Base-by-base conservation (phyloP, 1,284 basidiomycete species). In the Cronartium quercuum region DNA sequence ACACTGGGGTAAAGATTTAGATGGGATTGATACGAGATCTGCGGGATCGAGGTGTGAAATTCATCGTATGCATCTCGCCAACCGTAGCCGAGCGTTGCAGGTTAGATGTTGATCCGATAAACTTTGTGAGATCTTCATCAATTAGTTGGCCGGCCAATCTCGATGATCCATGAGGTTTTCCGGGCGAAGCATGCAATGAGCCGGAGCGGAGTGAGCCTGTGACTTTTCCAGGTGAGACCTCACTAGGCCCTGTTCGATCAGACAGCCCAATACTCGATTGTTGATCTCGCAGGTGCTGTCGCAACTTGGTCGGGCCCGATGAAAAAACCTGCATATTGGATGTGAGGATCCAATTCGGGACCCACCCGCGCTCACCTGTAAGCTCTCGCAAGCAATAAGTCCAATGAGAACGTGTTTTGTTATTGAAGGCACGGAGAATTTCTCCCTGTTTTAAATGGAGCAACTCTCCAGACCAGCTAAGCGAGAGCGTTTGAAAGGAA, bases 391-490 rank as follows among this genome's bases (percentile, higher is more conserved):
- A 42, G 51, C 71, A 74, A 47, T 74, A 74, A 15, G 64, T 55
- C 71, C 71, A 74, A 35, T 74, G 71, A n/a, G 29, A 66, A 9
- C 63, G 64, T 2, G 55, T 74, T 58, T 74, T 74, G 38, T 15
- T 29, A 29, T 74, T 65, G 24, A 73, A 73, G 9, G 63, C 71
- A 34, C 64, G 35, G 13, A 74, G 15, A 38, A 42, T 60, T 41
- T 74, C 71, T 13, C 64, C 71, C 51, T 66, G 71, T 35, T 21
- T 42, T 1, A 74, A 40, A 21, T 73, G 47, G 18, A 21, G 57
- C 34, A 74, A 40, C 40, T 74, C 71, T n/a, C 64, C 71, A 12
- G 71, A 66, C 71, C 71, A 74, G 21, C 55, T 66, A n/a, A 40
- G 57, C 5, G 64, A 58, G 38, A 66, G 71, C 6, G 64, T 47